Evolutionary conservation across 768 basidiomycete genomes (phyloP), one percentile per base, ranked within the genome.

Genomic region (Podaxis pistillaris): DNA sequence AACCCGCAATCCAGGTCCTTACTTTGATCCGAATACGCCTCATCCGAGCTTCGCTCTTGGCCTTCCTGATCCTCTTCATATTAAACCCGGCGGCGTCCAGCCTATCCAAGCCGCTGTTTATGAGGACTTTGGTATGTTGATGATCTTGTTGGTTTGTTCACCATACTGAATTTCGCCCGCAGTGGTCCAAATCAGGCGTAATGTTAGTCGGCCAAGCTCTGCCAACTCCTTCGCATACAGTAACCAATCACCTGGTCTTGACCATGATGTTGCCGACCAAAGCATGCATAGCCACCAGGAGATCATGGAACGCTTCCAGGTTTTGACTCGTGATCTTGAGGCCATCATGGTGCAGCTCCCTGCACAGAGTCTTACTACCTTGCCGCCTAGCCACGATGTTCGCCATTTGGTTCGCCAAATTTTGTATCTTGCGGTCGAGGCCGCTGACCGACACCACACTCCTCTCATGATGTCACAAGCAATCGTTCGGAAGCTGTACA

Each of bases 381-480:
- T 96, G 9, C 91, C 93, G 4, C 82, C 88, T 9, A 91, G 91
- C 68, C 93, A 94, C 69, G 94, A 97, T 56, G 84, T 96, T 63
- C 91, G 93, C 62, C 86, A 87, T 67, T 81, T 96, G 62, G 84
- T 96, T 67, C 86, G 90, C 51, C 92, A 93, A 69, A 87, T 98
- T 54, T 81, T 96, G 13, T 80, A 84, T 65, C 82, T 96, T 56
- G 91, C 94, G n/a, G 86, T 84, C 4, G 88, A 91, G 66, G 88
- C 93, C 1, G 75, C 80, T 17, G 91, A 94, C 60, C 87, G 87
- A 65, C 89, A 93, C 61, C 89, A 91, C 56, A 96, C 94, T 2
- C 93, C 95, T 0, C 78, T 98, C 62, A 82, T 87, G 68, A 95
- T 97, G 80, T 95, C 96, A 0, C 96, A 99, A 75, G 96, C 97